A percentile compares a stretch with the other conserved stretches of the same genome.
Conservation (phyloP, 495 filamentous ascomycete genomes). For the Extremus antarcticus region DNA sequence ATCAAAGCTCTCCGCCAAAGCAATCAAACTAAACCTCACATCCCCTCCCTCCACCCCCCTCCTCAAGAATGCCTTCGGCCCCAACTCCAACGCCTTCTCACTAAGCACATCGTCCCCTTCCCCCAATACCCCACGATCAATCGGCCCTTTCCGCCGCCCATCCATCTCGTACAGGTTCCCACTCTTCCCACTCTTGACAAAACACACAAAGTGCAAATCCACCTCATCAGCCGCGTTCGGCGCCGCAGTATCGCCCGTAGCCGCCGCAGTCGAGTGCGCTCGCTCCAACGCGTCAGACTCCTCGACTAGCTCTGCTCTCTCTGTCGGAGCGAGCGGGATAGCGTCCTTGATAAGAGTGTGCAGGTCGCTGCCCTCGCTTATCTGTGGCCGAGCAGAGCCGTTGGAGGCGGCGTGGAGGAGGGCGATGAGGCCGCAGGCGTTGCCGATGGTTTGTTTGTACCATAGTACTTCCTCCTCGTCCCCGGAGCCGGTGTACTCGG, state of each 20-base stretch:
- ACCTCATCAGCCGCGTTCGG: slow-evolving; percentile 29
- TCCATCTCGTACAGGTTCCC: slow-evolving; percentile 34
- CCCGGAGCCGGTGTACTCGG: slow-evolving; percentile 42
- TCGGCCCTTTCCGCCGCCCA: slow-evolving; percentile 52
- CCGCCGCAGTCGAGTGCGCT: slow-evolving; percentile 31
- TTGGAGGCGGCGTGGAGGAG: slow-evolving; percentile 50
- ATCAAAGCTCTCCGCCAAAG: slow-evolving; percentile 34
- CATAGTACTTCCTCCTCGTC: slow-evolving; percentile 46
- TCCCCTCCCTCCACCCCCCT: slow-evolving; percentile 40
- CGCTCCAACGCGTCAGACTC: slow-evolving; percentile 30
- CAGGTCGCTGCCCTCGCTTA: slow-evolving; percentile 20
- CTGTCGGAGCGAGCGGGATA: slow-evolving; percentile 33
- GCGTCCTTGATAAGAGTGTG: slow-evolving; percentile 27
- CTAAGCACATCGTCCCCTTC: slow-evolving; percentile 61
- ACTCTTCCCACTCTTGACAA: slow-evolving; percentile 31
- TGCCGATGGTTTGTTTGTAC: slow-evolving; percentile 56
- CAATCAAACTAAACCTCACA: slow-evolving; percentile 47
- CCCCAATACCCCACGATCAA: slow-evolving; percentile 53
- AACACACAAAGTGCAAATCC: slow-evolving; percentile 36
- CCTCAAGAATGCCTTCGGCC: slow-evolving; percentile 45
- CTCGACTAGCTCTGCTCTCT: slow-evolving; percentile 32
- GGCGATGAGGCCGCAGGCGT: slow-evolving; percentile 55
- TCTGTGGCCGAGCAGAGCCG: slow-evolving; percentile 33
- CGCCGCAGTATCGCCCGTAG: slow-evolving; percentile 29
- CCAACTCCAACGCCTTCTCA: slow-evolving; percentile 50